A percentile compares a stretch with the other conserved stretches of the same genome.
Evolutionary conservation across 139 green algal species (phyloP).

Genomic region (Coelastrella sp.): DNA sequence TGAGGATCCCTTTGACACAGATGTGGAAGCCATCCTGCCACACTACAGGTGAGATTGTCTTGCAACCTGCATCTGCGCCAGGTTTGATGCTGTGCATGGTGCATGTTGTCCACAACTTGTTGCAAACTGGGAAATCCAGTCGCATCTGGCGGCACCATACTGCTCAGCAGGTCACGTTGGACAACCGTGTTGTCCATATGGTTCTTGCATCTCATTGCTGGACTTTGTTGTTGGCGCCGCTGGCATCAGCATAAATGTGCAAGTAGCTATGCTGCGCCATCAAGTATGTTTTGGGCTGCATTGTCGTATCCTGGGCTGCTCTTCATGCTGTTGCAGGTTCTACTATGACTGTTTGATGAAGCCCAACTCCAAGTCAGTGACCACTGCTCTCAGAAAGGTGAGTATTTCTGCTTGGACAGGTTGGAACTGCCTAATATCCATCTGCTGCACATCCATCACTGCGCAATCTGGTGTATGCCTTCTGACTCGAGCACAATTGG

Average conservation of each 20-base stretch:
- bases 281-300: neutral
- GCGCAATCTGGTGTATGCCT: neutral
- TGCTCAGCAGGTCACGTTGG: no score
- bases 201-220: no score
- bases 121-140: no score
- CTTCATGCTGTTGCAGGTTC: constrained; percentile 67
- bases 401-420: neutral
- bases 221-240: no score
- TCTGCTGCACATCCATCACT: neutral
- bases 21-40: constrained; percentile 65
- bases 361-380: constrained; percentile 93
- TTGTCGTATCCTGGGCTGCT: neutral
- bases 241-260: no score
- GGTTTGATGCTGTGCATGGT: no score
- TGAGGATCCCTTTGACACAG: constrained; percentile 81
- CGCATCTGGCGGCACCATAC: no score
- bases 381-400: constrained; percentile 91
- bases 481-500: no score
- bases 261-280: no score
- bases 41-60: constrained; percentile 63
- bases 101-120: no score
- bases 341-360: constrained; percentile 99
- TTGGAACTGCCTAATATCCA: neutral
- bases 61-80: no score
- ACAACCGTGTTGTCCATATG: no score